These are phyloP conservation scores for Eucalyptus decipiens DNA, from an alignment of 345 rosid species.

Conservation along the genomic window DNA sequence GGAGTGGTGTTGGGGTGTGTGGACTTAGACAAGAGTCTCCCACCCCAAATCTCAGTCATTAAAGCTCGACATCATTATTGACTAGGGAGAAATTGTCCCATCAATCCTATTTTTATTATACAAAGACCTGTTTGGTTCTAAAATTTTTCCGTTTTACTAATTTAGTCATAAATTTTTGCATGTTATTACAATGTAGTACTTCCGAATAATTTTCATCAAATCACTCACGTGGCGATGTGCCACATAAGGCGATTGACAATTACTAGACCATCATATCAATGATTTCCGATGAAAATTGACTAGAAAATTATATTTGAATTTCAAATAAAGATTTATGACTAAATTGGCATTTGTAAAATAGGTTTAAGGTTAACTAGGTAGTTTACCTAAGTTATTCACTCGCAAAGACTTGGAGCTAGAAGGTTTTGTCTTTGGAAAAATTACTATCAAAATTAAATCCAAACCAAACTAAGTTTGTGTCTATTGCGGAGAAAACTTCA, in stretches of 20 bases:
- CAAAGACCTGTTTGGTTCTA: neutral
- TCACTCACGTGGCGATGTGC: neutral
- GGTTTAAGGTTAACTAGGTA: neutral
- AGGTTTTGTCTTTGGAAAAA: neutral
- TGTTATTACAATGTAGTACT: neutral
- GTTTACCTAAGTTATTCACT: neutral
- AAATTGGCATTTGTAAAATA: neutral
- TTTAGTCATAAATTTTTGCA: neutral
- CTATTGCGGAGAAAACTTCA: neutral
- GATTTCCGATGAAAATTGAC: neutral
- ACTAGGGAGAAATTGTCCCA: neutral
- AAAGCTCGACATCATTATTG: neutral
- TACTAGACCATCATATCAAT: neutral
- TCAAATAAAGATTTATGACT: fast-evolving
- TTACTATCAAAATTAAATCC: neutral
- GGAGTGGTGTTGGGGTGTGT: neutral
- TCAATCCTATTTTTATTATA: neutral
- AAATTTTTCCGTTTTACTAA: neutral
- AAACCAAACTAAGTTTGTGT: neutral
- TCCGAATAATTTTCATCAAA: neutral
- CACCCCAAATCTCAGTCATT: neutral
- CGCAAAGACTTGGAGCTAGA: neutral
- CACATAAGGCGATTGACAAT: fast-evolving
- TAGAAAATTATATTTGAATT: neutral
- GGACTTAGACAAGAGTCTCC: neutral